Base-by-base conservation (phyloP, 2,329 filamentous ascomycete genomes). In the Achaetomium macrosporum region DNA sequence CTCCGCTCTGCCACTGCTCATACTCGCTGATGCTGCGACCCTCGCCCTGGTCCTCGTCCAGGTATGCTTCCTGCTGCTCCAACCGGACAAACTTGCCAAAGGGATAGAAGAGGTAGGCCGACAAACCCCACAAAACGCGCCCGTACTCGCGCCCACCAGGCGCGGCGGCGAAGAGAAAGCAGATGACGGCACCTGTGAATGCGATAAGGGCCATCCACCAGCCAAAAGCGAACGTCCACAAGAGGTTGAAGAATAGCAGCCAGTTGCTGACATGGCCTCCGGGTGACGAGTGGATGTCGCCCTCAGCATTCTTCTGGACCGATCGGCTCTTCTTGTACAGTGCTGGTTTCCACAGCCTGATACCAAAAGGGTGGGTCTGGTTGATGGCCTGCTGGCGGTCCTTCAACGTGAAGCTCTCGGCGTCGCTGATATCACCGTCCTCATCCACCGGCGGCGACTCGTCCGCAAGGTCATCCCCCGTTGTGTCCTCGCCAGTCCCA, bases 331-430 rank as follows among this genome's bases (percentile, higher is more conserved):
- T 99, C 73, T 99, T 99, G 79, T 99, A 99, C 58, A 99, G 71
- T 1, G 93, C 95, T 41, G 93, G 93, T 70, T 99, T 99, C 93
- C 93, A 99, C 58, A 99, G 89, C 68, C 95, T 85, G 67, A 99
- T 97, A 76, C 93, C 93, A 64, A 99, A 99, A 0, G 93, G 93
- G 76, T 99, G 93, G 0, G 93, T 99, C 69, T 96, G 87, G 72
- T 99, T 99, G 76, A 99, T 99, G 59, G 93, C 93, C 68, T 96
- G 85, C 71, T 99, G 93, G 51, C 93, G 84, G 69, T 99, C 93
- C 69, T 95, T 96, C 63, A 99, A 79, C 0, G 93, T 99, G 68
- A 99, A 99, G 73, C 92, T 97, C 72, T 96, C 93, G 1, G 93
- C 88, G 63, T 97, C 93, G 68, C 92, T 96, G 47, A 91, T 65